phyloP scores from a whole-genome alignment of 2,329 filamentous ascomycete species.

The Alternaria ventricosa region DNA sequence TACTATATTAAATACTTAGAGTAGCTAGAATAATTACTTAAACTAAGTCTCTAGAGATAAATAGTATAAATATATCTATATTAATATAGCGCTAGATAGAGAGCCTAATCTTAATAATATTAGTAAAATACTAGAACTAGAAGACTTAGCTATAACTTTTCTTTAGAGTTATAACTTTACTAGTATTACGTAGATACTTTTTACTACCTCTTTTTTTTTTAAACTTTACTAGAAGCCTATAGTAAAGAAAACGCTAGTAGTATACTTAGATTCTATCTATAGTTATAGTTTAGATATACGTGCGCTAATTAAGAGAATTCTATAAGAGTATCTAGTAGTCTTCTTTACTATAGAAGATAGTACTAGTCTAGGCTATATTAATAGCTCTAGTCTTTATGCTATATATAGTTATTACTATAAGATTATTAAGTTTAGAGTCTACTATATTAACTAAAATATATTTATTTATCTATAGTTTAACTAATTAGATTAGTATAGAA shows the following conservation, averaged over 20 bases:
- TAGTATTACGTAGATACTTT: constrained; percentile 6
- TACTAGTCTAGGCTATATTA: constrained; percentile 4
- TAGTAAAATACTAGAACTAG: constrained; percentile 12
- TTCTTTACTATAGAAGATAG: constrained; percentile 13
- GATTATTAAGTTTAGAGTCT: constrained; percentile 3
- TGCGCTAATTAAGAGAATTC: constrained; percentile 12
- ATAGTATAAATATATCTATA: constrained; percentile 15
- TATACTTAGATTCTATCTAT: constrained; percentile 11
- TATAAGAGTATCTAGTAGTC: constrained; percentile 14
- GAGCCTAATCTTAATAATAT: constrained; percentile 14
- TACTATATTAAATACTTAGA: constrained; percentile 15
- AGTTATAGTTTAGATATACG: constrained; percentile 12
- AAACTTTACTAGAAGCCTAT: constrained; percentile 8
- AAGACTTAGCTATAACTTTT: constrained; percentile 10
- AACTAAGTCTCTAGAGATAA: constrained; percentile 10
- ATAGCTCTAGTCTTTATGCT: constrained; percentile 5
- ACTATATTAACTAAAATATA: constrained; percentile 7
- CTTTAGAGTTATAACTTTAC: constrained; percentile 15
- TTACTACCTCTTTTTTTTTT: constrained; percentile 21
- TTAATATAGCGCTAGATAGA: constrained; percentile 17
- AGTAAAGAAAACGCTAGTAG: not conserved
- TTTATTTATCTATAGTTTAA: constrained; percentile 17
- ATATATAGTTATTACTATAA: constrained; percentile 11
- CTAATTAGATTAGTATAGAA: constrained; percentile 3
- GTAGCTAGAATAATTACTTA: constrained; percentile 14